Percentiles rank a stretch among this genome's conserved stretches.
phyloP scores from a whole-genome alignment of 1,284 basidiomycete genomes.

The Tilletia setariae region DNA sequence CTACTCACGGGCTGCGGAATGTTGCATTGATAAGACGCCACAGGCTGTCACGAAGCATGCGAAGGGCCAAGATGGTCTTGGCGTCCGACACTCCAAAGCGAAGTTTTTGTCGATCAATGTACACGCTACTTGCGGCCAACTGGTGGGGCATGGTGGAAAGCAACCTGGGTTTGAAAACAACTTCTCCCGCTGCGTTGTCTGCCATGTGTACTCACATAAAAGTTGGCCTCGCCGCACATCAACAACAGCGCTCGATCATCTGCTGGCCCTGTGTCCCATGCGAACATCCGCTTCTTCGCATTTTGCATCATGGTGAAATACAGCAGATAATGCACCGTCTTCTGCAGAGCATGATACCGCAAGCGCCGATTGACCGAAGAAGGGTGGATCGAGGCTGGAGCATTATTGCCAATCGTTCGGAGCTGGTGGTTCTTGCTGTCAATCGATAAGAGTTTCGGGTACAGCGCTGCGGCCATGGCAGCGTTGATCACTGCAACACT shows the following conservation, averaged over 20 bases:
- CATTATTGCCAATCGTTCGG: constrained; percentile 83
- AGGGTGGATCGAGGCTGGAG: constrained; percentile 79
- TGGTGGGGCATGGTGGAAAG: too few relatives aligned
- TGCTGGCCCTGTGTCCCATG: constrained; percentile 91
- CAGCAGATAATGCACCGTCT: constrained; percentile 26
- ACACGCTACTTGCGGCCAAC: constrained; percentile 70
- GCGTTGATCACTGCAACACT: constrained; percentile 69
- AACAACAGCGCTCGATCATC: constrained; percentile 79
- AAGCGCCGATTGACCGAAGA: constrained; percentile 57
- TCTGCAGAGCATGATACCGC: constrained; percentile 26
- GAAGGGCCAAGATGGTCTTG: constrained; percentile 75
- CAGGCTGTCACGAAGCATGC: constrained; percentile 71
- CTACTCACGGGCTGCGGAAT: constrained; percentile 28
- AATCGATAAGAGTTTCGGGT: constrained; percentile 80
- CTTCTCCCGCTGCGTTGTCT: constrained; percentile 10
- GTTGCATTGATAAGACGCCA: constrained; percentile 63
- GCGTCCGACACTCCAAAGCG: constrained; percentile 64
- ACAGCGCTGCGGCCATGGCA: constrained; percentile 80
- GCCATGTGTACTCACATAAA: constrained; percentile 64
- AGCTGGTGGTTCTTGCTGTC: constrained; percentile 65
- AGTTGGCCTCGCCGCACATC: constrained; percentile 86
- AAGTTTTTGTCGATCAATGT: constrained; percentile 80
- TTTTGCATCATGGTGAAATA: constrained; percentile 67
- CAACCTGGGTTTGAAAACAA: constrained; percentile 15
- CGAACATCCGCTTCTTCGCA: constrained; percentile 70